phyloP scores from a whole-genome alignment of 768 basidiomycete genomes.

The Rhizopogon vinicolor region DNA sequence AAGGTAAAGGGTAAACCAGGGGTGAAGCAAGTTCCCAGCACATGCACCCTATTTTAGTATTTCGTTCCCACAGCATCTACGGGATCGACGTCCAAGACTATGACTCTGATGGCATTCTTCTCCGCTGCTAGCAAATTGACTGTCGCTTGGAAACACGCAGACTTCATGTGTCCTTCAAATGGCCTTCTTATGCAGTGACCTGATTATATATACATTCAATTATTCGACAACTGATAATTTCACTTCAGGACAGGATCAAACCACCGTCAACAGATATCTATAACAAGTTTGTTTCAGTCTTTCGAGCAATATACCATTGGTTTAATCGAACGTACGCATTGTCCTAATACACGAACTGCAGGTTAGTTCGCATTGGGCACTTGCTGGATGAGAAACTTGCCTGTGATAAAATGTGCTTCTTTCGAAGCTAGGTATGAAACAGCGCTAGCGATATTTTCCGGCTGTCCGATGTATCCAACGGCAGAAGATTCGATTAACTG shows the following conservation, averaged over 20 bases:
- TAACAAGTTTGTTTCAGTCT: neutral
- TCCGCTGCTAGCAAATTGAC: no score
- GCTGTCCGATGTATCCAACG: neutral
- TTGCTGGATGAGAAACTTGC: slow-evolving; percentile 7
- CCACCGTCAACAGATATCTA: slow-evolving; percentile 10
- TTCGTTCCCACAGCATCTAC: neutral
- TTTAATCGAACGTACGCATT: slow-evolving; percentile 9
- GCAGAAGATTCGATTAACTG: neutral
- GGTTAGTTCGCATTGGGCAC: neutral
- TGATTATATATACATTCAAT: neutral
- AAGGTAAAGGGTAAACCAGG: no score
- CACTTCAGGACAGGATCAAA: slow-evolving; percentile 4
- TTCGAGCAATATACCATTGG: neutral
- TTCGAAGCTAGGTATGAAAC: no score
- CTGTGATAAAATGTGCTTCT: slow-evolving; percentile 24
- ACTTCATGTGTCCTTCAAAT: no score
- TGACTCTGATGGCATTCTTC: no score
- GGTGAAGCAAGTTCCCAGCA: neutral
- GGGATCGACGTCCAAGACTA: no score
- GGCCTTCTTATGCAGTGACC: no score
- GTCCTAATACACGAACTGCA: neutral
- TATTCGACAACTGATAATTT: neutral
- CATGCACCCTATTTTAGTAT: neutral
- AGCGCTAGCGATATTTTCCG: no score
- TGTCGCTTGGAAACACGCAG: no score